Percentiles rank a stretch among this genome's conserved stretches.
These are phyloP conservation scores for Aspergillus sp. DNA, from an alignment of 2,329 filamentous ascomycete species.

Conservation along the genomic window DNA sequence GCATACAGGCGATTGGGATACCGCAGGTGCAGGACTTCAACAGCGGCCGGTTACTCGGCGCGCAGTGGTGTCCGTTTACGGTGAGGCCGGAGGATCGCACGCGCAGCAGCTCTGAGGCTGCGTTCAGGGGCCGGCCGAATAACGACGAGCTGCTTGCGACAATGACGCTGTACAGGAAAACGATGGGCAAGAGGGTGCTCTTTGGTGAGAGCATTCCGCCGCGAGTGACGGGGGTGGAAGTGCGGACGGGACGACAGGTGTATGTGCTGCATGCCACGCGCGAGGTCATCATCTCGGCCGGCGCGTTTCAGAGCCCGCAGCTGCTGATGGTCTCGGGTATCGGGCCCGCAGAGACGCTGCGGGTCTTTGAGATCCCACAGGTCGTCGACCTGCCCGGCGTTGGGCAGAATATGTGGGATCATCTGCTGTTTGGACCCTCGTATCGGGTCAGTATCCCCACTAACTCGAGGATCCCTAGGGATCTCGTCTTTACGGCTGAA, in stretches of 20 bases:
- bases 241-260: background rate
- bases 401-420: constrained; percentile 17
- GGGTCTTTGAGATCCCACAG: background rate
- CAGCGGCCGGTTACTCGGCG: constrained; percentile 26
- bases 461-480: background rate
- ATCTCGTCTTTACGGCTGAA: background rate
- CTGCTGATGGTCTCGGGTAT: constrained; percentile 24
- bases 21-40: background rate
- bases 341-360: background rate
- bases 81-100: constrained; percentile 28
- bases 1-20: background rate
- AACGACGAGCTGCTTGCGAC: background rate
- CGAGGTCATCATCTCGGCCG: constrained; percentile 16
- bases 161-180: too few relatives aligned
- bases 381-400: background rate
- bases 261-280: background rate
- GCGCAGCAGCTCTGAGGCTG: constrained; percentile 15
- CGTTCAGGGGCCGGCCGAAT: background rate
- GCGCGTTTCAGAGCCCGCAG: constrained; percentile 17
- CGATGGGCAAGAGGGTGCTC: background rate
- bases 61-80: constrained; percentile 30
- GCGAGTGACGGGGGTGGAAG: background rate
- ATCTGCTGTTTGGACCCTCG: constrained; percentile 9
- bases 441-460: constrained; percentile 5
- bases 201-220: background rate